These are phyloP conservation scores for Anaeromyces robustus DNA, from an alignment of 192 early-diverging fungal species.

Conservation along the genomic window DNA sequence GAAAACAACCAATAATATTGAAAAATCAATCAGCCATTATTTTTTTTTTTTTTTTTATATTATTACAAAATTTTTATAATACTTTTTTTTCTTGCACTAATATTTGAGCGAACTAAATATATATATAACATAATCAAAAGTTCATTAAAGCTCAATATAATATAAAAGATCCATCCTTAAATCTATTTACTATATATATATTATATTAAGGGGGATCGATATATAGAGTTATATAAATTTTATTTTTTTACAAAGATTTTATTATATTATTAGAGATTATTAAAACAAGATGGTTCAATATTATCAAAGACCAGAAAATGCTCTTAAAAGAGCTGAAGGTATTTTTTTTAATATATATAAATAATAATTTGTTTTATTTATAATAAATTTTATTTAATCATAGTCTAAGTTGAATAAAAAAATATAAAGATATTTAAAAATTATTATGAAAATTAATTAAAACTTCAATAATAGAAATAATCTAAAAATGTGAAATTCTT, in stretches of 20 bases:
- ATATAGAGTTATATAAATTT: too few relatives aligned
- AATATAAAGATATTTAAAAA: too few relatives aligned
- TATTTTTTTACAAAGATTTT: too few relatives aligned
- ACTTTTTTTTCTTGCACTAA: not conserved
- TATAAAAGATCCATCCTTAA: not conserved
- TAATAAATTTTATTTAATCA: too few relatives aligned
- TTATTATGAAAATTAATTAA: too few relatives aligned
- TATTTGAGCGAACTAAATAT: not conserved
- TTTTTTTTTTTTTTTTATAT: not conserved
- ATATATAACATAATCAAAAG: not conserved
- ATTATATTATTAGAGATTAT: not conserved
- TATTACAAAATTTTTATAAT: not conserved
- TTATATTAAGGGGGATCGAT: too few relatives aligned
- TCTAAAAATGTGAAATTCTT: too few relatives aligned
- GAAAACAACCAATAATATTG: not conserved
- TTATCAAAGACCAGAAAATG: conserved; percentile 54
- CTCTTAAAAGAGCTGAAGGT: conserved; percentile 79
- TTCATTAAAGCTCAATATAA: not conserved
- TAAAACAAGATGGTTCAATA: not conserved
- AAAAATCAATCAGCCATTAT: not conserved
- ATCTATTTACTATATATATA: too few relatives aligned
- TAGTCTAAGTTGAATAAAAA: too few relatives aligned
- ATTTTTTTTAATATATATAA: too few relatives aligned
- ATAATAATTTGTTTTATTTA: too few relatives aligned
- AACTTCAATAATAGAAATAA: too few relatives aligned